Percentiles rank a stretch among this genome's conserved stretches.
These are phyloP conservation scores for Globisporangium canariense DNA, from an alignment of 352 stramenopile species.

Conservation along the genomic window DNA sequence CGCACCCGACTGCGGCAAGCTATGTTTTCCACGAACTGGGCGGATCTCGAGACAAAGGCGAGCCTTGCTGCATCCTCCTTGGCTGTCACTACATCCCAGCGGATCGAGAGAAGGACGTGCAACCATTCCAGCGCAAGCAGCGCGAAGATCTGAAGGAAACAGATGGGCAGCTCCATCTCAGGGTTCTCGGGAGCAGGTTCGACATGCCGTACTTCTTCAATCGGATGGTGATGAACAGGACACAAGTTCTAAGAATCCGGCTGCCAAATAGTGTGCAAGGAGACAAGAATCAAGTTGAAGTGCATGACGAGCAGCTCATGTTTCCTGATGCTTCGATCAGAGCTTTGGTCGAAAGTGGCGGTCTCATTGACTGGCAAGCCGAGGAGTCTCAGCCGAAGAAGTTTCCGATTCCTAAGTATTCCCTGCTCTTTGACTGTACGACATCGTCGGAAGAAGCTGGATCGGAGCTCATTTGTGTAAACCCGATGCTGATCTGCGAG, in stretches of 20 bases:
- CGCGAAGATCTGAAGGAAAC: slow-evolving; percentile 5
- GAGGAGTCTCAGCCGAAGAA: background rate
- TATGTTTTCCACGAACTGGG: slow-evolving; percentile 27
- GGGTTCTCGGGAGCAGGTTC: slow-evolving; percentile 23
- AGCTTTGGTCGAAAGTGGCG: slow-evolving; percentile 9
- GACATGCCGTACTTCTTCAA: slow-evolving; percentile 19
- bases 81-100: slow-evolving; percentile 45
- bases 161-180: slow-evolving; percentile 32
- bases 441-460: background rate
- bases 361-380: slow-evolving; percentile 11
- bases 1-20: slow-evolving; percentile 29
- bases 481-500: slow-evolving; percentile 30
- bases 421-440: slow-evolving; percentile 13
- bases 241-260: slow-evolving; percentile 14
- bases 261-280: slow-evolving; percentile 11
- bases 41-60: background rate
- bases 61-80: slow-evolving; percentile 26
- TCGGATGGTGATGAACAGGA: slow-evolving; percentile 17
- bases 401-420: background rate
- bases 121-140: slow-evolving; percentile 8
- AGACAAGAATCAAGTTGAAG: background rate
- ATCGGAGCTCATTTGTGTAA: slow-evolving; percentile 9
- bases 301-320: background rate
- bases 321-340: slow-evolving; percentile 3
- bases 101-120: slow-evolving; percentile 13